Evolutionary conservation across 768 basidiomycete genomes (phyloP).

Genomic region (Lactifluus volemus): DNA sequence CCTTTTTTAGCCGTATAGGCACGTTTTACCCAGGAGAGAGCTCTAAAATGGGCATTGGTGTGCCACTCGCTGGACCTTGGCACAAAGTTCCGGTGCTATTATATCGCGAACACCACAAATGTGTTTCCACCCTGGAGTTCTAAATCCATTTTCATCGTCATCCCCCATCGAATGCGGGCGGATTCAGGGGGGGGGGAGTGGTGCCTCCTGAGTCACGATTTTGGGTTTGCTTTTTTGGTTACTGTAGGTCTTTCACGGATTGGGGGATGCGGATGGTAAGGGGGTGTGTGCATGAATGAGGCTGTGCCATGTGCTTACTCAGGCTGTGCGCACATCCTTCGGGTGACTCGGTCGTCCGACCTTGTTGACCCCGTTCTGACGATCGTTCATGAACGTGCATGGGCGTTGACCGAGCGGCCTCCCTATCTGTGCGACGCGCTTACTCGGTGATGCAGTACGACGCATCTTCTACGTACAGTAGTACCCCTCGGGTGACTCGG

Average conservation of each 20-base stretch:
- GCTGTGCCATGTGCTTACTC: neutral
- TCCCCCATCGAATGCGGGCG: neutral
- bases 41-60: neutral
- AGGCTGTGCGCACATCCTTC: neutral
- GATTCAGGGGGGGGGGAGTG: neutral
- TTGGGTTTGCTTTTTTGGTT: neutral
- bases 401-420: no score
- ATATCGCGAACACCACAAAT: conserved; percentile 3
- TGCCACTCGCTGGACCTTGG: neutral
- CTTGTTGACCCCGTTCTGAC: neutral
- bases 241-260: neutral
- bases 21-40: neutral
- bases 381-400: neutral
- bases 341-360: neutral
- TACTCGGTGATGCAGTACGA: no score
- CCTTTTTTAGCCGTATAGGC: neutral
- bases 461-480: no score
- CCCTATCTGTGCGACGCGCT: no score
- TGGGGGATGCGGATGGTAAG: no score
- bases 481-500: no score
- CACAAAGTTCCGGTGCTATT: conserved; percentile 7
- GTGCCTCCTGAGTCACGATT: conserved; percentile 6
- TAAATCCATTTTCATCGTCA: neutral
- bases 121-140: neutral
- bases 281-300: neutral